A percentile compares a stretch with the other conserved stretches of the same genome.
These are phyloP conservation scores for Lathyrus oleraceus DNA, from an alignment of 306 rosid genomes.

Conservation along the genomic window DNA sequence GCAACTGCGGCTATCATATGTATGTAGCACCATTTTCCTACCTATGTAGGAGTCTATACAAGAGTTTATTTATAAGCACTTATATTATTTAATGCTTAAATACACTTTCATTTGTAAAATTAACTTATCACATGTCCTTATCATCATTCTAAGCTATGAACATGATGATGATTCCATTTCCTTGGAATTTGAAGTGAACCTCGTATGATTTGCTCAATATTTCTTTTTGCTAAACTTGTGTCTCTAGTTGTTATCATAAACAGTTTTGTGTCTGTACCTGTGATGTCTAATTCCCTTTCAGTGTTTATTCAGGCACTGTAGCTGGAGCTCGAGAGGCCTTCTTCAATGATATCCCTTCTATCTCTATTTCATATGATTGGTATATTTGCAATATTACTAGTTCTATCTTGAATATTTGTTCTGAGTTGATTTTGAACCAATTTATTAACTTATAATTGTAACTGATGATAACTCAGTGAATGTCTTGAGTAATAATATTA, in stretches of 20 bases:
- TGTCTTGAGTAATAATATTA: constrained; percentile 24
- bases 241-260: constrained; percentile 10
- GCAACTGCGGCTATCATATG: constrained; percentile 91
- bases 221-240: constrained; percentile 5
- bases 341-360: constrained; percentile 69
- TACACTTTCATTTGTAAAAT: not conserved
- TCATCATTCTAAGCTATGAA: constrained; percentile 9
- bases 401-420: constrained; percentile 11
- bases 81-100: not conserved
- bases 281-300: constrained; percentile 42
- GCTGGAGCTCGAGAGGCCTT: constrained; percentile 99
- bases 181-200: constrained; percentile 18
- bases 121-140: not conserved
- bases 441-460: constrained; percentile 23
- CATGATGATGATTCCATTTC: not conserved
- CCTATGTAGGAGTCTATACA: not conserved
- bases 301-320: constrained; percentile 86
- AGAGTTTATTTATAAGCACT: not conserved
- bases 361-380: constrained; percentile 85
- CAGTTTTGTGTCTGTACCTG: not conserved
- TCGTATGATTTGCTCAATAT: not conserved
- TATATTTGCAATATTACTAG: constrained; percentile 37
- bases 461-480: constrained; percentile 15
- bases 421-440: not conserved
- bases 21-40: constrained; percentile 34